Conservation (phyloP, 495 filamentous ascomycete species). For the Penicillium diatomitis region DNA sequence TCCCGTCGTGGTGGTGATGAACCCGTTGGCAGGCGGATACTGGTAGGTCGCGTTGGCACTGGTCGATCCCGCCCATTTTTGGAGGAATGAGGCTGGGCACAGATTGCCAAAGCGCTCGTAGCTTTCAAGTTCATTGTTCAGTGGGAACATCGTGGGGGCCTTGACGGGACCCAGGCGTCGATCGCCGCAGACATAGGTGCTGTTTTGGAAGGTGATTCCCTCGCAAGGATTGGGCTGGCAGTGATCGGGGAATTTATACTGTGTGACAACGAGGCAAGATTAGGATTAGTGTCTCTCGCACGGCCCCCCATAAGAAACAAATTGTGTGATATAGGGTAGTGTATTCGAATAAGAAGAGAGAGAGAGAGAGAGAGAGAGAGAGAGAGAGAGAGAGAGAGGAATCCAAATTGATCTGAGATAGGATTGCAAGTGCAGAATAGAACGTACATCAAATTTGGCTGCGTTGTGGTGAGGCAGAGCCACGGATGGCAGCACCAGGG, state of each 20-base stretch:
- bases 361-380: not conserved
- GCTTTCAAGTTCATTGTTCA: constrained; percentile 23
- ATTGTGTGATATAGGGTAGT: not conserved
- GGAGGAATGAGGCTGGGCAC: constrained; percentile 41
- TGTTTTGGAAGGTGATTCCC: constrained; percentile 28
- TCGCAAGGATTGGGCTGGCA: constrained; percentile 26
- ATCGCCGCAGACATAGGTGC: constrained; percentile 42
- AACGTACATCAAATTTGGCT: not conserved
- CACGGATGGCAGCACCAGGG: not conserved
- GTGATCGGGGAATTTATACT: constrained; percentile 7
- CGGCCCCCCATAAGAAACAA: no score
- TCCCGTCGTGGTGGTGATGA: constrained; percentile 21
- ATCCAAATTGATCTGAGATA: no score
- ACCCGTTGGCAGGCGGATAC: constrained; percentile 35
- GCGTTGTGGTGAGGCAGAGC: not conserved
- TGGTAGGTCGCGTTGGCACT: constrained; percentile 17
- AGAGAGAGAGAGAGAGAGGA: no score
- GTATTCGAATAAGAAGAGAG: not conserved
- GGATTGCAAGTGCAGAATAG: not conserved
- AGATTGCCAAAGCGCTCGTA: constrained; percentile 42
- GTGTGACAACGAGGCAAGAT: not conserved
- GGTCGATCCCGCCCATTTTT: constrained; percentile 27
- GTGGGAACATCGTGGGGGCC: constrained; percentile 31
- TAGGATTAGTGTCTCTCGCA: no score
- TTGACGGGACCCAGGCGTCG: constrained; percentile 39